Conservation (phyloP, 75 land plant genomes). For the Cupressus sempervirens region DNA sequence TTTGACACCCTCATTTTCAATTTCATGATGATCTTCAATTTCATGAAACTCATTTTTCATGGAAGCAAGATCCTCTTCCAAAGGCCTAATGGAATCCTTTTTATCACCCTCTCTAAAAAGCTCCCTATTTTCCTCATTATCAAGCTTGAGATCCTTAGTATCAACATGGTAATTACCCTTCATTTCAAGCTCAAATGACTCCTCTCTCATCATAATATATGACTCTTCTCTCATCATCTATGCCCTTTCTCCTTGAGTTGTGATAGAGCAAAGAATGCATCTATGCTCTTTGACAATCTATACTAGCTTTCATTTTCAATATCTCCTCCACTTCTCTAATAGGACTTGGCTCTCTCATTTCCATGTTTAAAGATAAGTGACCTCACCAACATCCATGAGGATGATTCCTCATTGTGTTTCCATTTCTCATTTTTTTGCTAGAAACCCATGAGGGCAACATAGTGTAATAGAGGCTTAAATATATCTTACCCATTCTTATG, state of each 20-base stretch:
- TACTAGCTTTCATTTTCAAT: background rate
- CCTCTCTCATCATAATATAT: no score
- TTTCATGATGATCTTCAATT: no score
- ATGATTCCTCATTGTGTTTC: background rate
- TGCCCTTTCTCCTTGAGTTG: background rate
- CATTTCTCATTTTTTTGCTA: background rate
- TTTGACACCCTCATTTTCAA: no score
- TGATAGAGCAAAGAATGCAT: conserved; percentile 4
- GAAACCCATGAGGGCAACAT: background rate
- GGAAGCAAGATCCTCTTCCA: background rate
- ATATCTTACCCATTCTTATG: background rate
- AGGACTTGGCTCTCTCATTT: background rate
- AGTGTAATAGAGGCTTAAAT: background rate
- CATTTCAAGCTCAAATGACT: background rate
- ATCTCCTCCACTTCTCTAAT: background rate
- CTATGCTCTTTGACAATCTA: conserved; percentile 1
- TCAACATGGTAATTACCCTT: background rate
- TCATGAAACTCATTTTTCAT: no score
- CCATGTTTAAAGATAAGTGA: background rate
- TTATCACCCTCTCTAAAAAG: background rate
- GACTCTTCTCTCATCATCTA: background rate
- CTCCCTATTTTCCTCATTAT: background rate
- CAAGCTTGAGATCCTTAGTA: no score
- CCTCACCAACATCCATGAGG: background rate
- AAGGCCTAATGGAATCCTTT: background rate